phyloP scores from a whole-genome alignment of 1,139 yeast species.

The Protomyces inouyei region DNA sequence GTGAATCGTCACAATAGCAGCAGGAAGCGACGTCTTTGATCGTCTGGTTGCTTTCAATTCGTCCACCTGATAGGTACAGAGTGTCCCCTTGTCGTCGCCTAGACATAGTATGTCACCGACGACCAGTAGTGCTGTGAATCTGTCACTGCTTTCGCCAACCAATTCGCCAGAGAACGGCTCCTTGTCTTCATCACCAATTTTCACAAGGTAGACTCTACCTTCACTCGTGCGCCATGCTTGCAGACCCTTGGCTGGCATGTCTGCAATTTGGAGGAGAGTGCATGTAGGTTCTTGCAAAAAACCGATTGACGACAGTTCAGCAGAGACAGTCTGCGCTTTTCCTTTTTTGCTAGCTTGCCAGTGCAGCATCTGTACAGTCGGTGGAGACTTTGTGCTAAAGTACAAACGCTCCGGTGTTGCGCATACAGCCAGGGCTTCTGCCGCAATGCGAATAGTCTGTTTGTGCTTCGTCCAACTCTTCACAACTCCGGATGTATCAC shows the following conservation, averaged over 20 bases:
- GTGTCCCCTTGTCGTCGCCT: not conserved
- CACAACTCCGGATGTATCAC: conserved; percentile 1
- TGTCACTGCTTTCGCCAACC: not conserved
- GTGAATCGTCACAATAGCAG: not conserved
- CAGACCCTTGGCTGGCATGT: not conserved
- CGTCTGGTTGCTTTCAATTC: too few species aligned
- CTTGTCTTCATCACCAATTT: not conserved
- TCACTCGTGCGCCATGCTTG: not conserved
- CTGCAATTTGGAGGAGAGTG: not conserved
- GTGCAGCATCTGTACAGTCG: conserved; percentile 1
- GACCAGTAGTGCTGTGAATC: not conserved
- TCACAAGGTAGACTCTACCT: conserved; percentile 3
- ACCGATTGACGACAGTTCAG: not conserved
- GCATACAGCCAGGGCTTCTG: conserved; percentile 5
- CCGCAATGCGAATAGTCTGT: conserved; percentile 15
- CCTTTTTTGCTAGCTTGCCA: conserved; percentile 12
- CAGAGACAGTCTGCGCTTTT: conserved; percentile 10
- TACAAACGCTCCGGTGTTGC: conserved; percentile 1
- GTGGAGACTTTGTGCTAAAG: conserved; percentile 11
- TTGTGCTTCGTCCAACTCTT: conserved; percentile 16
- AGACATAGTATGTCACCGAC: not conserved
- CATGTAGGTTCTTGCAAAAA: not conserved
- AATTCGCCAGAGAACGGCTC: not conserved
- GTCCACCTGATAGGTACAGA: not conserved
- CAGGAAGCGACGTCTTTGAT: not conserved